Base-by-base conservation (phyloP, 208 protist genomes). In the Tritrichomonas musculus region DNA sequence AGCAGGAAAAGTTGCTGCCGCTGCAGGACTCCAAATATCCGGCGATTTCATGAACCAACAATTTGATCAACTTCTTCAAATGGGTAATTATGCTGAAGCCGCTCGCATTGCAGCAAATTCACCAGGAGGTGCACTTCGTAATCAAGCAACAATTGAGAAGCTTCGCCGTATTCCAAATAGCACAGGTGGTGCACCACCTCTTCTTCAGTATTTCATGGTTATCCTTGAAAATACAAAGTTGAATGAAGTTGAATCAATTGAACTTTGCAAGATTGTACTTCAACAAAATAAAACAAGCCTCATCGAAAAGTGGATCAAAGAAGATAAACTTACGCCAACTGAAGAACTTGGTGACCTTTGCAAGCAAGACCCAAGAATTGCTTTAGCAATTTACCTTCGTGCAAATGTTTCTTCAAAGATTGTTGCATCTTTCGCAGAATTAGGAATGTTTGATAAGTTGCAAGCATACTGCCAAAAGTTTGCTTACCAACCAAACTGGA, bases 301-400 rank as follows among this genome's bases (percentile, higher is more conserved):
- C 93, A 96, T 99, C 77, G 97, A 99, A 95, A 98, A 99, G 95
- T 99, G 98, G 96, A 97, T 99, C 93, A 97, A 98, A n/a, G 97
- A 99, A 93, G 97, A 99, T 94, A 99, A 99, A 96, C 96, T 99
- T 25, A 98, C 98, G 53, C 96, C 97, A 92, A 97, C 96, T 60
- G 98, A 99, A 95, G 98, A 99, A 94, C 97, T 99, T 36, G 99
- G 98, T 75, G 98, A 99, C 96, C 80, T 99, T 11, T 94, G 99
- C n/a, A 95, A 97, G 92, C 96, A 94, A 50, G 95, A 97, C 92
- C 95, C 97, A 64, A 97, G 98, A 69, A 96, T 99, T 64, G 98
- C 98, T 20, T 97, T 99, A 36, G 97, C 97, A 69, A 97, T 99
- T 36, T 99, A 99, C 95, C 95, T 98, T 93, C 95, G 97, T 57